Conservation (phyloP, 129 eudicot genomes). For the Artemisia annua region DNA sequence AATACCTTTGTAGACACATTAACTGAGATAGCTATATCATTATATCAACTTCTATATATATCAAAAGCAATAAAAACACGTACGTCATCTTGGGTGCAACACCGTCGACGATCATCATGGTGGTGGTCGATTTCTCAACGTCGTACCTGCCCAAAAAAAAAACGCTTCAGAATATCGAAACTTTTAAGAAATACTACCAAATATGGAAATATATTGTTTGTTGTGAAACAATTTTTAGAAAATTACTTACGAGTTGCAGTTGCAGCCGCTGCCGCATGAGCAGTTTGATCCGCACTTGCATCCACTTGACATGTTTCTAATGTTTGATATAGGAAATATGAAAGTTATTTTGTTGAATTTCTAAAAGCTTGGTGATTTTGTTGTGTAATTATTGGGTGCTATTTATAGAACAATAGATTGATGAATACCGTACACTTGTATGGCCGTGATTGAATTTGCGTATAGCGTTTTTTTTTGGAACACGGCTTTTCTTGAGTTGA, state of each 20-base stretch:
- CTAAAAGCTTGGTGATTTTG: slow-evolving; percentile 21
- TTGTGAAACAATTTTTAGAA: neutral
- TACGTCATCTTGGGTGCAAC: slow-evolving; percentile 65
- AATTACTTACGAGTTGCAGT: slow-evolving; percentile 49
- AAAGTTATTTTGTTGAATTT: slow-evolving; percentile 22
- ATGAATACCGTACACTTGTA: slow-evolving; percentile 44
- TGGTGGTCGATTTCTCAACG: slow-evolving; percentile 52
- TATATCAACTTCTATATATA: no score
- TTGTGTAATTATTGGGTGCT: slow-evolving; percentile 16
- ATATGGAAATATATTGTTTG: neutral
- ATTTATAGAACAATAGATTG: slow-evolving; percentile 34
- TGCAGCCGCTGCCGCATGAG: slow-evolving; percentile 67
- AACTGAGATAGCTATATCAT: no score
- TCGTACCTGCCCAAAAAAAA: slow-evolving; percentile 41
- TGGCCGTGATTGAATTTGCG: slow-evolving; percentile 15
- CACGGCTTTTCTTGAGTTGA: neutral
- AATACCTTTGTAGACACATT: no score
- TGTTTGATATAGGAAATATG: slow-evolving; percentile 17
- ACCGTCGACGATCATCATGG: slow-evolving; percentile 55
- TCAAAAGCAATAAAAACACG: neutral
- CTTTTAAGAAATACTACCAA: neutral
- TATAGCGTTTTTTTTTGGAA: neutral
- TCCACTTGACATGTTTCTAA: slow-evolving; percentile 56
- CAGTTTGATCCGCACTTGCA: slow-evolving; percentile 31
- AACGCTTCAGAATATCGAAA: neutral